A percentile compares a stretch with the other conserved stretches of the same genome.
These are phyloP conservation scores for Dianthus caryophyllus DNA, from an alignment of 148 eudicot species.

Conservation along the genomic window DNA sequence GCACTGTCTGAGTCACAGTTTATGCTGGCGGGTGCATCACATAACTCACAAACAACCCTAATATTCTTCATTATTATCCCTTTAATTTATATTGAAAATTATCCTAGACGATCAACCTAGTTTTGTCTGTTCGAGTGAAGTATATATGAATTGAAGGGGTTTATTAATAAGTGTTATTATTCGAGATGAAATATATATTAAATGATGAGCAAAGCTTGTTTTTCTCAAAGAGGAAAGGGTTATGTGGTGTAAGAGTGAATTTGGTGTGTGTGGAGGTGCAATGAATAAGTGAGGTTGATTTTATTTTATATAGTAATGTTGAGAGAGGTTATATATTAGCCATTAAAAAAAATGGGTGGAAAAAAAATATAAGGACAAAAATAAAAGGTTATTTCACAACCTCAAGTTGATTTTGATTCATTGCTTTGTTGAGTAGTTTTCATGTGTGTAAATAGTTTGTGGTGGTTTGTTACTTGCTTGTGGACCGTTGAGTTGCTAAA, in stretches of 20 bases:
- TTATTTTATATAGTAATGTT: background rate
- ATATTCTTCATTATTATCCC: constrained; percentile 4
- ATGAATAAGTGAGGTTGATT: constrained; percentile 8
- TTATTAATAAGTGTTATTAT: background rate
- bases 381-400: background rate
- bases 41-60: constrained; percentile 30
- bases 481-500: background rate
- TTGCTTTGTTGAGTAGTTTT: background rate
- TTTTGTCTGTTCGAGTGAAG: background rate
- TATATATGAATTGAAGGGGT: background rate
- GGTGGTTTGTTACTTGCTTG: background rate
- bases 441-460: background rate
- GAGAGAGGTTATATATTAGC: background rate
- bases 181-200: background rate
- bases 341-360: background rate
- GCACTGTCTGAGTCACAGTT: constrained; percentile 45
- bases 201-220: constrained; percentile 4
- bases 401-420: constrained; percentile 7
- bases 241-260: constrained; percentile 6
- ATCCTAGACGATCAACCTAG: background rate
- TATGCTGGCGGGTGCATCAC: constrained; percentile 25
- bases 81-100: background rate
- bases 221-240: constrained; percentile 4
- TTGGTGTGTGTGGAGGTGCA: background rate
- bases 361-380: constrained; percentile 7